Conservation (phyloP, 495 filamentous ascomycete species). For the Pseudevernia furfuracea region DNA sequence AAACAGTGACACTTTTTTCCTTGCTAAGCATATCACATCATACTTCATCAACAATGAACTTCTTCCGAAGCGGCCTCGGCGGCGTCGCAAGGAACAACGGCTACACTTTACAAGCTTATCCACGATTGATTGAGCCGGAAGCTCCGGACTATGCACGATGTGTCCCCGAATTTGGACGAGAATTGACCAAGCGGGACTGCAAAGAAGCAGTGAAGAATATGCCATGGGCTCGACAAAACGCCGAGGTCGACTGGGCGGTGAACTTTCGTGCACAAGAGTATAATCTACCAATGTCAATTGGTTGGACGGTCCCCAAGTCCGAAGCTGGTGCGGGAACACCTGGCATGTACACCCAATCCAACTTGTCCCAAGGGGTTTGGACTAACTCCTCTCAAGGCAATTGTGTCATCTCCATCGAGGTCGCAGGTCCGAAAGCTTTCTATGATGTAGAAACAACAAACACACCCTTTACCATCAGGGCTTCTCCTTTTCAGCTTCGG, state of each 20-base stretch:
- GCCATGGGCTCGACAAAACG: not conserved
- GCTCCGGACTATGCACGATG: not conserved
- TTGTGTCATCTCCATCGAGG: constrained; percentile 2
- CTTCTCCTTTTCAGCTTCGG: constrained; percentile 10
- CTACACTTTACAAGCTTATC: constrained; percentile 3
- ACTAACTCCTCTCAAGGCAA: not conserved
- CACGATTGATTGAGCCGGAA: not conserved
- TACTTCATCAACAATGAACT: not conserved
- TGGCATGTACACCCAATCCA: not conserved
- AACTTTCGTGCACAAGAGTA: not conserved
- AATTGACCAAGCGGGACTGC: not conserved
- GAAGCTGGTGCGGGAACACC: not conserved
- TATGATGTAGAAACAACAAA: not conserved
- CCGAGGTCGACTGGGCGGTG: constrained; percentile 5
- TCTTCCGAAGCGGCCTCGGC: not conserved
- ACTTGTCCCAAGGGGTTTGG: not conserved
- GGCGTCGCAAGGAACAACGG: not conserved
- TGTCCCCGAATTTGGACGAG: not conserved
- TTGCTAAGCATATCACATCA: not conserved
- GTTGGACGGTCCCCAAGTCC: not conserved
- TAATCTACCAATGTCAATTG: constrained; percentile 3
- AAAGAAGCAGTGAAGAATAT: constrained; percentile 10
- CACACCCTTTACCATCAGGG: not conserved
- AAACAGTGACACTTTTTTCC: not conserved
- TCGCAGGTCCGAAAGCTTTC: not conserved